Evolutionary conservation across 768 basidiomycete genomes (phyloP).

Genomic region (Rhizopogon vulgaris): DNA sequence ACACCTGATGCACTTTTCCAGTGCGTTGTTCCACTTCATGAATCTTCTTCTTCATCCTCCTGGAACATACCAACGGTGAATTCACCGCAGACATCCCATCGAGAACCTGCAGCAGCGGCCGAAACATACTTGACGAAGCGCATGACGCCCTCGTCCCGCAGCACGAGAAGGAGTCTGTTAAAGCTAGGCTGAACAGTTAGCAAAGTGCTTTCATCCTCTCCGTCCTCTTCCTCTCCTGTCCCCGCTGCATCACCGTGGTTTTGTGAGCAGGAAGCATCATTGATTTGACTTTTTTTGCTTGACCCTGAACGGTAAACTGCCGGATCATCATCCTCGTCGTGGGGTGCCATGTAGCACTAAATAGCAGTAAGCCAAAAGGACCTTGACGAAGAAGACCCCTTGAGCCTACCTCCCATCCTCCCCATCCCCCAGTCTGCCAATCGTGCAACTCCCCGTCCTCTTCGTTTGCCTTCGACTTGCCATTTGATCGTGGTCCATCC

Average conservation of each 20-base stretch:
- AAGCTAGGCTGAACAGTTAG: conserved; percentile 86
- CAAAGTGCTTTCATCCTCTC: conserved; percentile 73
- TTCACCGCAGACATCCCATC: conserved; percentile 93
- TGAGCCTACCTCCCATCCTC: conserved; percentile 83
- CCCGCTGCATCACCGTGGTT: conserved; percentile 3
- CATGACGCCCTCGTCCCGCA: conserved; percentile 91
- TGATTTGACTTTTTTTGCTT: conserved; percentile 30
- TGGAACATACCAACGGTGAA: conserved; percentile 84
- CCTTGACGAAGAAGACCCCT: neutral
- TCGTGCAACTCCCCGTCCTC: conserved; percentile 32
- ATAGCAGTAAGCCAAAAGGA: neutral
- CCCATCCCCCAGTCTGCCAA: conserved; percentile 76
- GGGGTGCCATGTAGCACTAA: conserved; percentile 92
- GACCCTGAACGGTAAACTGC: conserved; percentile 77
- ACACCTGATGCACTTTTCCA: neutral
- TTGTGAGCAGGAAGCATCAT: conserved; percentile 4
- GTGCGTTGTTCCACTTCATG: conserved; percentile 4
- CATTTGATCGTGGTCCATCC: conserved; percentile 15
- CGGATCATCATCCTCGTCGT: conserved; percentile 92
- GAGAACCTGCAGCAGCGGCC: conserved; percentile 79
- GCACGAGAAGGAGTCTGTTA: conserved; percentile 81
- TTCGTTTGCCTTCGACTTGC: conserved; percentile 27
- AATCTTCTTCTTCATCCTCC: conserved; percentile 45
- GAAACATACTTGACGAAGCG: conserved; percentile 94
- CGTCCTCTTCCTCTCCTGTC: conserved; percentile 42